Evolutionary conservation across 2,329 filamentous ascomycete genomes (phyloP).

Genomic region (Cadophora sp.): DNA sequence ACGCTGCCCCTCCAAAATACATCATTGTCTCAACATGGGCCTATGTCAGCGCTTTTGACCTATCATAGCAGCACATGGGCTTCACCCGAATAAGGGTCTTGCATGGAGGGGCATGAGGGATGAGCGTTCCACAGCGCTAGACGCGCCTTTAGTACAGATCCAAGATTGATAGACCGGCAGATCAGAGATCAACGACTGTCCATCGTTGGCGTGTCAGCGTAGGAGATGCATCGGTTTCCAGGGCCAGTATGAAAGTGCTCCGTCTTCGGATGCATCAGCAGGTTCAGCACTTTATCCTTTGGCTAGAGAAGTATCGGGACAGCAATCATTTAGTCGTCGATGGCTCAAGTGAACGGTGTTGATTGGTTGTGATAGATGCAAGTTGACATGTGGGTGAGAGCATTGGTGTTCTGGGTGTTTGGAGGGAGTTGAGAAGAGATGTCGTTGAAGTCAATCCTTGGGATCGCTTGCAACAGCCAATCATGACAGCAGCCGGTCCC

Average conservation of each 20-base stretch:
- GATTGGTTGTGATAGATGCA: conserved; percentile 4
- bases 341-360: not conserved
- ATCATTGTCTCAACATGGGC: conserved; percentile 18
- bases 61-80: conserved; percentile 33
- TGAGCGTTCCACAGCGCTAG: conserved; percentile 19
- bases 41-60: conserved; percentile 23
- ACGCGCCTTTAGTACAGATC: conserved; percentile 10
- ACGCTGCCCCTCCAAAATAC: conserved; percentile 31
- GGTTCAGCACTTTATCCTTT: conserved; percentile 9
- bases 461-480: conserved; percentile 23
- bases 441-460: conserved; percentile 19
- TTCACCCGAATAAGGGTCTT: conserved; percentile 22
- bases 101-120: conserved; percentile 21
- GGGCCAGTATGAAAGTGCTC: conserved; percentile 2
- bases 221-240: not conserved
- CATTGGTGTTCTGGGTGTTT: conserved; percentile 20
- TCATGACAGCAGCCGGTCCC: conserved; percentile 30
- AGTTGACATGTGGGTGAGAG: conserved; percentile 24
- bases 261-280: conserved; percentile 13
- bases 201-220: not conserved
- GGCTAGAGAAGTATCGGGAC: conserved; percentile 14
- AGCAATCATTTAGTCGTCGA: conserved; percentile 16
- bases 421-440: conserved; percentile 12
- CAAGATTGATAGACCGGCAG: conserved; percentile 9
- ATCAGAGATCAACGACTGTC: not conserved